These are phyloP conservation scores for Takakia lepidozioides DNA, from an alignment of 225 moss, liverwort and hornwort genomes.

Conservation along the genomic window DNA sequence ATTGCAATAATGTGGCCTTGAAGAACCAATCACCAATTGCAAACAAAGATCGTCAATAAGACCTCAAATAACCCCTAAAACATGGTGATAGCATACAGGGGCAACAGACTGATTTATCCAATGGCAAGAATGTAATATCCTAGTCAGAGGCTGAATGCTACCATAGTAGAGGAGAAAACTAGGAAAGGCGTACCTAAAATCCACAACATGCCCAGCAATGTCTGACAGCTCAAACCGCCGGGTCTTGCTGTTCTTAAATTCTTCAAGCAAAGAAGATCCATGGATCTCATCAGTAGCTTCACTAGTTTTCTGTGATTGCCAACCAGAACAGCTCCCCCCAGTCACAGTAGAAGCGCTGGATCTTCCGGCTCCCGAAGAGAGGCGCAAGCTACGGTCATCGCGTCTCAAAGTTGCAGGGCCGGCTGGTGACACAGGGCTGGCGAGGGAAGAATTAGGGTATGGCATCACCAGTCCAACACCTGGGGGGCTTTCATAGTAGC, in stretches of 20 bases:
- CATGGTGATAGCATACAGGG: too few relatives aligned
- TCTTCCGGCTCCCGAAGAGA: slow-evolving; percentile 58
- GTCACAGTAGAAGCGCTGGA: slow-evolving; percentile 46
- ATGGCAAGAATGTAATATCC: too few relatives aligned
- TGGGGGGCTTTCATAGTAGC: slow-evolving; percentile 90
- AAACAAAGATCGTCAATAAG: too few relatives aligned
- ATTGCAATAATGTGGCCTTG: too few relatives aligned
- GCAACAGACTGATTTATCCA: too few relatives aligned
- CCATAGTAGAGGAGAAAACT: too few relatives aligned
- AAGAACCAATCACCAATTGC: too few relatives aligned
- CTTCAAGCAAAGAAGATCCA: slow-evolving; percentile 77
- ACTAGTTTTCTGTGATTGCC: slow-evolving; percentile 72
- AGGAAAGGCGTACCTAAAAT: slow-evolving; percentile 63
- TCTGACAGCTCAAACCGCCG: slow-evolving; percentile 90
- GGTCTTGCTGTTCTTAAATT: slow-evolving; percentile 96
- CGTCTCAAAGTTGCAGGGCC: slow-evolving; percentile 75
- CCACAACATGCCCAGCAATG: slow-evolving; percentile 91
- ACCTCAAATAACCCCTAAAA: too few relatives aligned
- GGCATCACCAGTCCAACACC: slow-evolving; percentile 80
- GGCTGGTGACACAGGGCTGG: slow-evolving; percentile 89
- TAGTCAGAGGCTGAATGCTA: too few relatives aligned
- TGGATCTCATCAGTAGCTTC: slow-evolving; percentile 72
- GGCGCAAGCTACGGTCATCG: slow-evolving; percentile 65
- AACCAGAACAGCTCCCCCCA: slow-evolving; percentile 40
- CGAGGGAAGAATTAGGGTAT: slow-evolving; percentile 72